Conservation (phyloP, 2,329 filamentous ascomycete species). For the Purpureocillium lavendulum region DNA sequence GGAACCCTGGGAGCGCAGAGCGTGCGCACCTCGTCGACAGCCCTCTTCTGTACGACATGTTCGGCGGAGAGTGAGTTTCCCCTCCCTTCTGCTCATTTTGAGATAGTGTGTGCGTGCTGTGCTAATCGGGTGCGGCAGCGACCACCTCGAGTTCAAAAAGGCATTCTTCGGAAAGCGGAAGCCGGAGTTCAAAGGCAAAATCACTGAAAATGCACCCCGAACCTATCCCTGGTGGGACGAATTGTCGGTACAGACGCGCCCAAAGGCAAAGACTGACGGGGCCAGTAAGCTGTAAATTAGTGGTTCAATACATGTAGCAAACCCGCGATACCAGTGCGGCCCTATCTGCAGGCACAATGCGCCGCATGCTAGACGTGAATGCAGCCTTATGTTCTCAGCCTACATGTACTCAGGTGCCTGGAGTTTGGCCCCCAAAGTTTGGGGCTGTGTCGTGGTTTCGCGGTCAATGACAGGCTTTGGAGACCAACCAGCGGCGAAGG, state of each 20-base stretch:
- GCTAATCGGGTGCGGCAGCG: not conserved
- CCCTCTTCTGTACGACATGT: conserved; percentile 3
- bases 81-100: no score
- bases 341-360: no score
- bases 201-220: not conserved
- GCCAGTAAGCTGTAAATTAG: not conserved
- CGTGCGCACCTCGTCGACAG: conserved; percentile 5
- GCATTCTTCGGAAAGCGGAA: conserved; percentile 1
- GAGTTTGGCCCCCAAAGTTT: no score
- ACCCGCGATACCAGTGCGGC: no score
- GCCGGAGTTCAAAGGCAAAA: not conserved
- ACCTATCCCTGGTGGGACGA: not conserved
- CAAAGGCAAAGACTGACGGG: not conserved
- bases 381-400: no score
- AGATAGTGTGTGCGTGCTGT: not conserved
- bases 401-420: no score
- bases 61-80: not conserved
- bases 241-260: not conserved
- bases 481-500: no score
- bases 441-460: no score
- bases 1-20: conserved; percentile 3
- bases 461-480: no score
- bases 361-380: no score
- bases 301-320: no score
- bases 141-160: conserved; percentile 4